These are phyloP conservation scores for Lasiosphaeria ovina DNA, from an alignment of 495 filamentous ascomycete genomes.

Conservation along the genomic window DNA sequence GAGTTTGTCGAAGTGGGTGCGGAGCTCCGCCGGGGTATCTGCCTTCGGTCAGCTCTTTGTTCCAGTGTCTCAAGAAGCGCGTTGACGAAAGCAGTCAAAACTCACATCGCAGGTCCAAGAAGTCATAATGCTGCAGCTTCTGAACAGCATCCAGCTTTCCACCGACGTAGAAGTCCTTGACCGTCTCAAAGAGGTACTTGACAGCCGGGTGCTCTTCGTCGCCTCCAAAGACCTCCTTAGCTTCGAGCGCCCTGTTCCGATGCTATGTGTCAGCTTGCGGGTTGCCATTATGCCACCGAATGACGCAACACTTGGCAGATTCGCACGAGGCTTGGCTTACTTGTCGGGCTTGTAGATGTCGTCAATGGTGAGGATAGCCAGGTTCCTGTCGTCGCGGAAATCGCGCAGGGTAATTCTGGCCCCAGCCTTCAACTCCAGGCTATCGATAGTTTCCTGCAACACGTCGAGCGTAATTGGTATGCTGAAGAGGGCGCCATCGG, in stretches of 20 bases:
- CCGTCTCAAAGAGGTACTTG: conserved; percentile 76
- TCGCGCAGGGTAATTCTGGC: conserved; percentile 84
- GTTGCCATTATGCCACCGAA: conserved; percentile 21
- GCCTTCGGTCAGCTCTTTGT: conserved; percentile 8
- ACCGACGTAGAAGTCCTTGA: conserved; percentile 87
- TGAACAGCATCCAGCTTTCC: conserved; percentile 94
- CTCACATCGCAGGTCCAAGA: conserved; percentile 87
- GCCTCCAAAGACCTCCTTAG: conserved; percentile 90
- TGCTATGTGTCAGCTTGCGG: conserved; percentile 11
- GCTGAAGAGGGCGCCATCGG: conserved; percentile 87
- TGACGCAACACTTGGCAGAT: conserved; percentile 33
- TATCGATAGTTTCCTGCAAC: conserved; percentile 66
- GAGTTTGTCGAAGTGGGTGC: conserved; percentile 97
- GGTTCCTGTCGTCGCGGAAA: conserved; percentile 91
- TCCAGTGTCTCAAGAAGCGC: neutral
- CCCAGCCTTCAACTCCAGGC: conserved; percentile 71
- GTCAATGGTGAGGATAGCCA: conserved; percentile 93
- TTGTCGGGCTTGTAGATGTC: conserved; percentile 97
- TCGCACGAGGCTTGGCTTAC: conserved; percentile 51
- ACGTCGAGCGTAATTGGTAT: conserved; percentile 96
- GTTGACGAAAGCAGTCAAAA: neutral
- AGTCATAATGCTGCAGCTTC: conserved; percentile 96
- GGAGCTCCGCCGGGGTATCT: conserved; percentile 91
- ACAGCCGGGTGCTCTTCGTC: conserved; percentile 92
- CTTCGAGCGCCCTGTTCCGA: conserved; percentile 69